Evolutionary conservation across 2,329 filamentous ascomycete genomes (phyloP), one percentile per base, ranked within the genome.

Genomic region (Ceratocystis lukuohia): DNA sequence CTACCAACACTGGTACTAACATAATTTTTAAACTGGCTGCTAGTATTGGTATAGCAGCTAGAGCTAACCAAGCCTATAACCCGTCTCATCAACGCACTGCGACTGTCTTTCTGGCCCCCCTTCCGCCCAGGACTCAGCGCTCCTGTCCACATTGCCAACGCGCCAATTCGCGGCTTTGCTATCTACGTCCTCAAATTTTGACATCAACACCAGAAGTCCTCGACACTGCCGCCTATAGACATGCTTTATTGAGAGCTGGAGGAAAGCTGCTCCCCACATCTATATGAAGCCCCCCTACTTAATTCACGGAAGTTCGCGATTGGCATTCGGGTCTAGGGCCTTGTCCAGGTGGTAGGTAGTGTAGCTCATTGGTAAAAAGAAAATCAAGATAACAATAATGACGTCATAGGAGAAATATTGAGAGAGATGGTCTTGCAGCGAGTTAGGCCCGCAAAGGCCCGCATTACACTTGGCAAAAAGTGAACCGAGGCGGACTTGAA

Each of bases 271-370:
- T 15, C 77, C 75, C 0, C 69, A 71, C 30, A 68, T 69, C 0
- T 73, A 80, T n/a, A 68, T 79, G 2, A 66, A 67, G 22, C 69
- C 68, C 72, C 74, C 10, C 59, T 74, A 12, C 69, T 65, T 25
- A 70, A 70, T 77, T 75, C 73, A 74, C 80, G 1, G 73, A 74
- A 5, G 74, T 80, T 1, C 79, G 79, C 65, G 79, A 82, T 69
- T 82, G 79, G 79, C 74, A 77, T 3, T 71, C 74, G 74, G 20
- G 30, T 77, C 72, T 62, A 70, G 70, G 22, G 75, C 77, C 68
- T 77, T 78, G 5, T 80, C 77, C 76, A 73, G 75, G 57, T 80
- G 77, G 73, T 78, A 76, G 61, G 75, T 79, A 65, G 77, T 78
- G 0, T 70, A 79, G 69, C 73, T 77, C 30, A 53, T 80, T 73